Conservation (phyloP, 2,329 filamentous ascomycete genomes). For the Penicillium hesseltinei region DNA sequence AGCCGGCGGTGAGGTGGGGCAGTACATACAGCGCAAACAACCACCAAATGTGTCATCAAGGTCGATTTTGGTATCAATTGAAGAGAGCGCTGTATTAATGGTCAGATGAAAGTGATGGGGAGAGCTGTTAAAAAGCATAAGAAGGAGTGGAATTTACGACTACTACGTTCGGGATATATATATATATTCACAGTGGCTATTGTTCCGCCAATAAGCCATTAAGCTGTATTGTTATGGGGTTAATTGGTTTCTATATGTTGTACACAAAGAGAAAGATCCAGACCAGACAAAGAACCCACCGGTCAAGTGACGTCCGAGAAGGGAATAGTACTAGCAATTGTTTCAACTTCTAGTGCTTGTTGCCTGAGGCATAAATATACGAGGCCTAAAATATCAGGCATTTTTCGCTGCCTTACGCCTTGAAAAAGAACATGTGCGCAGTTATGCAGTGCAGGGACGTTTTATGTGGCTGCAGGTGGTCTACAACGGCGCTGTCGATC, state of each 20-base stretch:
- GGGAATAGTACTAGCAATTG: neutral
- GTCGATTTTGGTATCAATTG: neutral
- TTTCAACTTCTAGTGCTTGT: no score
- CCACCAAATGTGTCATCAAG: neutral
- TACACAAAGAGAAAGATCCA: neutral
- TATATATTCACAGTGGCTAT: neutral
- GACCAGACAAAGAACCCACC: neutral
- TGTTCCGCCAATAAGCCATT: neutral
- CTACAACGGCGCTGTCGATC: neutral
- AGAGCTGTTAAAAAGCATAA: neutral
- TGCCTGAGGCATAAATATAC: neutral
- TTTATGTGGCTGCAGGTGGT: neutral
- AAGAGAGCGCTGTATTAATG: neutral
- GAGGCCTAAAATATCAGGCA: neutral
- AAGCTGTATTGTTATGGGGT: neutral
- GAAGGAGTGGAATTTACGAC: neutral
- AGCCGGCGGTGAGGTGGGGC: slow-evolving; percentile 63
- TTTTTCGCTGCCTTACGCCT: neutral
- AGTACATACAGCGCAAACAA: neutral
- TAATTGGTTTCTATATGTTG: neutral
- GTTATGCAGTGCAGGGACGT: neutral
- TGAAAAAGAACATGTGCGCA: neutral
- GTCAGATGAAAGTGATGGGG: neutral
- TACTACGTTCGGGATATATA: neutral
- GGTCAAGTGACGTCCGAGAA: neutral